Conservation (phyloP, 2,329 filamentous ascomycete species). For the Colletotrichum sp. region DNA sequence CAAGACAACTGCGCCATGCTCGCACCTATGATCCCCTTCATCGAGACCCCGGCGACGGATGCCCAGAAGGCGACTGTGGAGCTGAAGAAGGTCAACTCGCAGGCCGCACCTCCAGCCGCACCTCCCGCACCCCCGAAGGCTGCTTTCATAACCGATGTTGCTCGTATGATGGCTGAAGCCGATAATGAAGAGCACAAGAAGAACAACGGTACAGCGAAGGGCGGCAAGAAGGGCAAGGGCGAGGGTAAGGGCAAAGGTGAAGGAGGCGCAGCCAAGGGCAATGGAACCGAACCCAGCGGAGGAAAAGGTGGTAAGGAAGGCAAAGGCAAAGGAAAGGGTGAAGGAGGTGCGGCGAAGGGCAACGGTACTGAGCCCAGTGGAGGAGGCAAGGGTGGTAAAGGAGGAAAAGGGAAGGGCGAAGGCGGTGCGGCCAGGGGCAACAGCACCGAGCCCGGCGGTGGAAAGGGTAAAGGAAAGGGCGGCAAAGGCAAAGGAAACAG, state of each 20-base stretch:
- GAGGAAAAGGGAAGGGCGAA: background rate
- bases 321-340: background rate
- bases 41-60: conserved; percentile 21
- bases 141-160: background rate
- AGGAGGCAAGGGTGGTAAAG: background rate
- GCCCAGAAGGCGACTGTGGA: conserved; percentile 18
- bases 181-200: background rate
- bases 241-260: background rate
- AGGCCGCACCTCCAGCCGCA: background rate
- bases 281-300: background rate
- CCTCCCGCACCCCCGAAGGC: background rate
- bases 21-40: conserved; percentile 26
- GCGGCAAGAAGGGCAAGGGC: background rate
- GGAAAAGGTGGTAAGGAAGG: background rate
- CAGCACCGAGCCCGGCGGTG: background rate
- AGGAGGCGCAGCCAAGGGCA: background rate
- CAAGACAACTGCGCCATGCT: conserved; percentile 28
- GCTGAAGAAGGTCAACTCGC: conserved; percentile 11
- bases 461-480: background rate
- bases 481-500: background rate
- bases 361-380: background rate
- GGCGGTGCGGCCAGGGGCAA: background rate
- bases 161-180: background rate
- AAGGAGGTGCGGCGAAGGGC: background rate
- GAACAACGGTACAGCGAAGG: background rate